Conservation (phyloP, 495 filamentous ascomycete species). For the Podospora anserina region DNA sequence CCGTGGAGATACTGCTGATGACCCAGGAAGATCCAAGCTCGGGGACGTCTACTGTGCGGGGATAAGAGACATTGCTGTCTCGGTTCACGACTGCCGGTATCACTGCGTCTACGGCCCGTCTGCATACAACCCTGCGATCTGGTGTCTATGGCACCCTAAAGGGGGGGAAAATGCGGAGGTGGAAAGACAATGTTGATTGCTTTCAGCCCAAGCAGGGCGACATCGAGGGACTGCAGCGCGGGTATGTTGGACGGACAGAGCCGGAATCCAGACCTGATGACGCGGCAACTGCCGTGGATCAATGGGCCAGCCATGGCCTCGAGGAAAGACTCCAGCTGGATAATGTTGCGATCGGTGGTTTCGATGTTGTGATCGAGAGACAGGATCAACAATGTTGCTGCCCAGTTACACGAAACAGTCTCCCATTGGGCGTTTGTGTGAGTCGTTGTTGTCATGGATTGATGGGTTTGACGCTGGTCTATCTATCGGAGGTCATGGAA, state of each 20-base stretch:
- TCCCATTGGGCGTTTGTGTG: neutral
- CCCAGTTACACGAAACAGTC: neutral
- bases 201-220: neutral
- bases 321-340: neutral
- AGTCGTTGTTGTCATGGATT: neutral
- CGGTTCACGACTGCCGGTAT: neutral
- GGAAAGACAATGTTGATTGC: neutral
- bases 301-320: neutral
- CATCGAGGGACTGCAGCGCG: neutral
- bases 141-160: neutral
- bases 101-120: neutral
- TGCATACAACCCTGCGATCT: neutral
- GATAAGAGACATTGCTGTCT: neutral
- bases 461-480: neutral
- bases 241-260: neutral
- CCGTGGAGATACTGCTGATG: neutral
- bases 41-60: neutral
- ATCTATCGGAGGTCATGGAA: neutral
- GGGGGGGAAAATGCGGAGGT: neutral
- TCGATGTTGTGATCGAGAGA: neutral
- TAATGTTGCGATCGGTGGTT: neutral
- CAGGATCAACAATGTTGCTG: neutral
- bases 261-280: neutral
- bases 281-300: neutral
- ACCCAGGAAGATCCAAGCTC: neutral